Conservation (phyloP, 2,329 filamentous ascomycete genomes). For the Ophiocordyceps camponoti-saundersi region DNA sequence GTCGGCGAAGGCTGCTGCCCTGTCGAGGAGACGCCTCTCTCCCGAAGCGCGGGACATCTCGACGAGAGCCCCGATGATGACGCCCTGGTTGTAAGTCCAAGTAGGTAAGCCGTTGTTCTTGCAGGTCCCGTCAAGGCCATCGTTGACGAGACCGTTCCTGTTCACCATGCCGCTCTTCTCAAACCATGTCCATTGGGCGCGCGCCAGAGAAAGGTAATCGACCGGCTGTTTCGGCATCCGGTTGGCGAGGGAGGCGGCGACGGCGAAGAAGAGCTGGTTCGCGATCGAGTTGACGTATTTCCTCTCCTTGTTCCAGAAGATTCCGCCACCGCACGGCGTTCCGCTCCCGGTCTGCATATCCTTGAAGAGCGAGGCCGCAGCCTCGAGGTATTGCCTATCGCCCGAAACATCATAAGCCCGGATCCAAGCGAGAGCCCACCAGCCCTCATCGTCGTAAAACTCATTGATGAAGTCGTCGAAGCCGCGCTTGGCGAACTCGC, state of each 20-base stretch:
- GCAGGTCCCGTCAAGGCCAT: constrained; percentile 30
- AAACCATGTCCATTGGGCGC: constrained; percentile 37
- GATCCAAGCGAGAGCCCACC: constrained; percentile 46
- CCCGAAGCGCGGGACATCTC: constrained; percentile 29
- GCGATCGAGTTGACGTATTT: constrained; percentile 36
- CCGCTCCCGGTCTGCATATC: constrained; percentile 33
- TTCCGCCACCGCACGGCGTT: constrained; percentile 32
- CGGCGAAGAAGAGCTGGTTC: constrained; percentile 39
- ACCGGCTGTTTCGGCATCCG: constrained; percentile 20
- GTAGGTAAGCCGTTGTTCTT: constrained; percentile 32
- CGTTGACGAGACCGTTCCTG: constrained; percentile 30
- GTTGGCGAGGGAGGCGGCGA: constrained; percentile 35
- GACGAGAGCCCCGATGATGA: constrained; percentile 35
- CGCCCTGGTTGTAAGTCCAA: constrained; percentile 42
- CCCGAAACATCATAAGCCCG: constrained; percentile 36
- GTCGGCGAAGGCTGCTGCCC: constrained; percentile 30
- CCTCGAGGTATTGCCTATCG: constrained; percentile 32
- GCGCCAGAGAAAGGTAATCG: constrained; percentile 30
- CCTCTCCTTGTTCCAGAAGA: constrained; percentile 38
- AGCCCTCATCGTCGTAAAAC: constrained; percentile 44
- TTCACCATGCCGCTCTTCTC: constrained; percentile 33
- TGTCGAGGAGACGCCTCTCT: constrained; percentile 21
- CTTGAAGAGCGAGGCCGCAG: constrained; percentile 34
- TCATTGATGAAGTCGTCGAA: constrained; percentile 29
- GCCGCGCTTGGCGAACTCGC: constrained; percentile 15